Evolutionary conservation across 345 rosid species (phyloP), one percentile per base, ranked within the genome.

Genomic region (Gossypium thurberi): DNA sequence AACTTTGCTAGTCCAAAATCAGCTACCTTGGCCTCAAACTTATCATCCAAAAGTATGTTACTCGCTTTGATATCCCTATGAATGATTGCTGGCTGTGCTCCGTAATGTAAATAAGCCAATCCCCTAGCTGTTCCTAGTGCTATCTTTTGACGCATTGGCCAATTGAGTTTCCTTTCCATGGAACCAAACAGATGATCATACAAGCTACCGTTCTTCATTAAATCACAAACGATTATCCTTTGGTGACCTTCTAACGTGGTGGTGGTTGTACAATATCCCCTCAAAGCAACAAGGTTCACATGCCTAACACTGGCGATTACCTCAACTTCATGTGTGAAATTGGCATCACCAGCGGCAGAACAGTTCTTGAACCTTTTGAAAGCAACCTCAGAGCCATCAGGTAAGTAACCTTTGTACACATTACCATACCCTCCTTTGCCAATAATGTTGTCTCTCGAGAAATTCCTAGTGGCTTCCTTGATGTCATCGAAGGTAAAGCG

Each of bases 391-490:
- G 94, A 56, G 53, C 91, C 97, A 71, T 94, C 93, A 1, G 66
- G 73, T 76, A 91, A 77, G 53, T 76, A 79, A 8, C 97, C 97
- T 67, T 83, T 81, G 76, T 84, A 91, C 51, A 91, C 98, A 84
- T 94, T 94, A n/a, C 98, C 98, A 71, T 86, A 94, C 0, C 97
- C 98, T 76, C 98, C 98, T 76, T 79, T 80, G 57, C 98, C 97
- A 26, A 91, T 84, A 56, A 94, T 86, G 79, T 84, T 80, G 71
- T 88, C 84, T 74, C 96, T 83, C 2, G 89, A 83, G 83, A 91
- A 94, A 76, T 80, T 90, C 79, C 82, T 81, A 17, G 97, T 91
- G 0, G 97, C 89, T 79, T 82, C 83, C 86, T 78, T 90, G 78
- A 94, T 90, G 75, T 91, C 96, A 33, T 94, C 96, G 70, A 87